Evolutionary conservation across 768 basidiomycete species (phyloP), one percentile per base, ranked within the genome.

Genomic region (Auriscalpium orientale): DNA sequence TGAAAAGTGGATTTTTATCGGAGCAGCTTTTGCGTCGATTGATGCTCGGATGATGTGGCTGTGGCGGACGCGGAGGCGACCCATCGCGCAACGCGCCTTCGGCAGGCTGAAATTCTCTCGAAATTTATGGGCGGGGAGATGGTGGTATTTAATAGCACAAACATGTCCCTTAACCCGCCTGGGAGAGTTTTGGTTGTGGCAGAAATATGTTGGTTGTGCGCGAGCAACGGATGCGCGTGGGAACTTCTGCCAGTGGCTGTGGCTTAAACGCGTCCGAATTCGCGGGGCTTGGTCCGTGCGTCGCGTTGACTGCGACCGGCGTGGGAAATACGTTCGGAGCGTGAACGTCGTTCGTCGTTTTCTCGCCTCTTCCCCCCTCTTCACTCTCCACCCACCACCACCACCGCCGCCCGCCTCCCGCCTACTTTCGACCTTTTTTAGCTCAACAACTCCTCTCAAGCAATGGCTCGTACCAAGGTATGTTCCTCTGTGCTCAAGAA

Each of bases 391-490:
- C 34, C 46, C 22, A 61, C 60, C 60, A 56, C 55, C 57, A 58
- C 53, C 60, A 58, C 53, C 61, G 55, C 62, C 51, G 57, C 8
- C 36, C 28, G 46, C 45, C 59, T 53, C 16, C 46, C 20, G 7
- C 54, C 50, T 43, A 40, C 53, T 53, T 53, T 48, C 46, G 54
- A 49, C 46, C 34, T 57, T 59, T 60, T 52, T 54, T 38, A 55
- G 56, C 51, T 54, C 48, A 49, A 34, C 33, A 59, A 47, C 60
- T 51, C n/a, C 47, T 62, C 64, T 58, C 45, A 51, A 61, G 43
- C 58, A 61, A 93, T 93, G 91, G 91, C 91, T 65, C 90, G 91
- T 68, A 93, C 91, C 70, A 93, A 92, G 84, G 89, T 88, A 59
- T 53, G 67, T 59, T 38, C 38, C 57, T 18, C 15, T 16, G 34